Base-by-base conservation (phyloP, 345 rosid species). In the Syzygium aromaticum region DNA sequence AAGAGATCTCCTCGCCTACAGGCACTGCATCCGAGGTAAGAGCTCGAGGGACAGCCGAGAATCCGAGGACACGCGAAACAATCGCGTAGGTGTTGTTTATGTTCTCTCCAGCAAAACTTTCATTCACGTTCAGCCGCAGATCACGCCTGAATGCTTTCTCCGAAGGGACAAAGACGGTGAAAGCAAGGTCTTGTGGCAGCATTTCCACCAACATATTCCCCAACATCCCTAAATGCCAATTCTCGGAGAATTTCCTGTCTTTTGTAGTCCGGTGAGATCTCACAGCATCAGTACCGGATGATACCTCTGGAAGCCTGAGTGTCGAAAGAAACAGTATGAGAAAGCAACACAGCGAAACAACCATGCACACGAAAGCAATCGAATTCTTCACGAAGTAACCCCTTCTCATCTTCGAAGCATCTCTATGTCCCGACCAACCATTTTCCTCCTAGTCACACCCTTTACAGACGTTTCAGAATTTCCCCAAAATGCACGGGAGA, bases 151-250 rank as follows among this genome's bases (percentile, higher is more conserved):
- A 95, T 49, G 98, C 93, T 77, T 78, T 87, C 54, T 90, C 92
- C 0, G 98, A 94, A 43, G 99, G 98, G 54, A 97, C 86, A 52
- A 94, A 97, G 86, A 96, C 91, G 1, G 99, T 97, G 90, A 97
- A 95, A 59, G 93, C 91, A 40, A 96, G 98, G 91, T 94, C 98
- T 64, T 90, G 90, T 0, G 98, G 98, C 84, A 97, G 88, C 99
- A 96, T 97, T 82, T 86, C 93, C 27, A 97, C 77, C 98, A 97
- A 93, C 97, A 94, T 95, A 57, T 92, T 94, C 27, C 96, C 98
- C 28, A 96, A 93, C 87, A 82, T 86, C 3, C 96, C 96, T 3
- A 97, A n/a, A 53, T 84, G 91, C 1, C 87, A 83, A 52, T 88
- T 52, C 25, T 82, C 56, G 25, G 57, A 85, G 82, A 86, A 53